A percentile compares a stretch with the other conserved stretches of the same genome.
These are phyloP conservation scores for Daldinia loculata DNA, from an alignment of 495 filamentous ascomycete genomes.

Conservation along the genomic window DNA sequence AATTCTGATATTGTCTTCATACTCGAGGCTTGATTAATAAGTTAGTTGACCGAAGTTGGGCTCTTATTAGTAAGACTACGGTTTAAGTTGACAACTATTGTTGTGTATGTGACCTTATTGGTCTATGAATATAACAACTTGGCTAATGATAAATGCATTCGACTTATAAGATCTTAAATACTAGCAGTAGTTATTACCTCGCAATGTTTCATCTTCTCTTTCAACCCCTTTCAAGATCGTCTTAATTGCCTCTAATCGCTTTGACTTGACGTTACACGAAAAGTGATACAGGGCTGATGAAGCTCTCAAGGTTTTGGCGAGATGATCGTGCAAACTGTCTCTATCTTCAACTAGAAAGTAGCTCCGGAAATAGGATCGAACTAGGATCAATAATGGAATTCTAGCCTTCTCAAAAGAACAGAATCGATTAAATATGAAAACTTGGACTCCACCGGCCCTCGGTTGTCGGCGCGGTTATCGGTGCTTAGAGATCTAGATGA, in stretches of 20 bases:
- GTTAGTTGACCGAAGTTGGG: not conserved
- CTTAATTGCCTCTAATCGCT: not conserved
- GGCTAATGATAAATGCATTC: not conserved
- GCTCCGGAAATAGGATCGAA: not conserved
- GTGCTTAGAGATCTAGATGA: constrained; percentile 15
- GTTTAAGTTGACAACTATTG: not conserved
- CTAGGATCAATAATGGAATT: not conserved
- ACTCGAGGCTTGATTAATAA: not conserved
- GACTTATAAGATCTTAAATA: not conserved
- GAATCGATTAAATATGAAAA: not conserved
- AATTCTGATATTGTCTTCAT: no score
- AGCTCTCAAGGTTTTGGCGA: not conserved
- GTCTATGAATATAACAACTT: not conserved
- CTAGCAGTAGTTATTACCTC: not conserved
- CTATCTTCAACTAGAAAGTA: not conserved
- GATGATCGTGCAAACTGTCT: not conserved
- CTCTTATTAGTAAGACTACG: not conserved
- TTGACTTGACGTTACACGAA: not conserved
- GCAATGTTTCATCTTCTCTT: not conserved
- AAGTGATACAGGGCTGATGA: not conserved
- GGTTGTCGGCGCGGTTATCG: constrained; percentile 36
- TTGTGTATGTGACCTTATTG: not conserved
- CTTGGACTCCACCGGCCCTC: not conserved
- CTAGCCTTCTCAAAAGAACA: not conserved
- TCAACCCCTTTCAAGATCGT: not conserved